Conservation (phyloP, 2,329 filamentous ascomycete species). For the Colletotrichum sp. region DNA sequence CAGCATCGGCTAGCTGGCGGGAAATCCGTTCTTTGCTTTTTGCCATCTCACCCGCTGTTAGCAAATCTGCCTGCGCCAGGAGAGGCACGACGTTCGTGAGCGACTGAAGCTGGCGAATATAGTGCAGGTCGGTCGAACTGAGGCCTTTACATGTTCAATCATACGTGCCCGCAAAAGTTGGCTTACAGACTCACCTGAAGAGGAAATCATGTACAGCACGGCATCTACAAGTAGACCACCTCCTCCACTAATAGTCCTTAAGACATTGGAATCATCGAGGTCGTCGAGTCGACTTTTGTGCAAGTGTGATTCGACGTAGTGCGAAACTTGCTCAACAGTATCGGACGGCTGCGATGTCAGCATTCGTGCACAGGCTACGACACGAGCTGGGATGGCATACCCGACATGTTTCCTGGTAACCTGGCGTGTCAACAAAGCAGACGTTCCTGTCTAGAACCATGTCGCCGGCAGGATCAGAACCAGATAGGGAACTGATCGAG, state of each 20-base stretch:
- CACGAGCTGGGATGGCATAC: conserved; percentile 40
- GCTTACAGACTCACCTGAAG: conserved; percentile 63
- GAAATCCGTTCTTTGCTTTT: conserved; percentile 65
- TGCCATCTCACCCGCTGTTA: conserved; percentile 62
- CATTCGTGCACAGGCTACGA: background rate
- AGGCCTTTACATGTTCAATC: conserved; percentile 44
- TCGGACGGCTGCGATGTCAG: conserved; percentile 44
- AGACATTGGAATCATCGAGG: conserved; percentile 75
- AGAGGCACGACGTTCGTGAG: conserved; percentile 88
- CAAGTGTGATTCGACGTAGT: conserved; percentile 77
- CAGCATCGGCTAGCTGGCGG: conserved; percentile 59
- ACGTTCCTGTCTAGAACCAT: conserved; percentile 87
- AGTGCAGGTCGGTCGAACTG: conserved; percentile 63
- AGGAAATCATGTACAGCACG: conserved; percentile 80
- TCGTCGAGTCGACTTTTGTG: conserved; percentile 63
- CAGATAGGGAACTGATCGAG: conserved; percentile 61
- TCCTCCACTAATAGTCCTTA: conserved; percentile 78
- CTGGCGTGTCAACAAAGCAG: conserved; percentile 88
- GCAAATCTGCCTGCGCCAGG: conserved; percentile 76
- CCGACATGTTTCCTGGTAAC: conserved; percentile 59
- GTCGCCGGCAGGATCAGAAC: conserved; percentile 57
- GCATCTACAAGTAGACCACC: conserved; percentile 86
- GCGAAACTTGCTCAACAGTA: conserved; percentile 63
- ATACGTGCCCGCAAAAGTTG: conserved; percentile 15
- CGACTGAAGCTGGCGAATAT: conserved; percentile 70